These are phyloP conservation scores for Aspergillus udagawae DNA, from an alignment of 2,329 filamentous ascomycete genomes.

Conservation along the genomic window DNA sequence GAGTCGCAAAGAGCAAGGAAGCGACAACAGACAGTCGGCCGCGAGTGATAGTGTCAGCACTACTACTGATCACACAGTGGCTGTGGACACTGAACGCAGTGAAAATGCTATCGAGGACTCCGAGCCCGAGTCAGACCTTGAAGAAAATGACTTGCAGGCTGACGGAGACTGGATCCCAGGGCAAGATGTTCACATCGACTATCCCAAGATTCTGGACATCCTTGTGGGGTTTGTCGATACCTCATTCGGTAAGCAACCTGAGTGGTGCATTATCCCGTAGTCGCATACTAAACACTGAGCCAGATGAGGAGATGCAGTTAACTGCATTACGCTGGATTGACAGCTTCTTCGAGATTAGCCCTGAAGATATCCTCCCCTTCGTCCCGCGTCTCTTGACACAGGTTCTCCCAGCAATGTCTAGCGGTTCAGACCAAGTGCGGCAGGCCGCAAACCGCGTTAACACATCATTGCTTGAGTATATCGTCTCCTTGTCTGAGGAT, in stretches of 20 bases:
- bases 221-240: conserved; percentile 84
- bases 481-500: conserved; percentile 83
- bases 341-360: conserved; percentile 93
- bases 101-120: conserved; percentile 55
- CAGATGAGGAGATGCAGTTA: conserved; percentile 86
- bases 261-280: conserved; percentile 22
- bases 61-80: conserved; percentile 45
- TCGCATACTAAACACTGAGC: conserved; percentile 16
- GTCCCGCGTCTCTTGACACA: conserved; percentile 89
- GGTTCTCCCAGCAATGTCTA: conserved; percentile 89
- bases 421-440: conserved; percentile 82
- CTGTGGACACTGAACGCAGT: conserved; percentile 37
- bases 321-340: conserved; percentile 94
- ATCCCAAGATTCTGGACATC: conserved; percentile 87
- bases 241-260: conserved; percentile 56
- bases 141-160: conserved; percentile 55
- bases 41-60: conserved; percentile 65
- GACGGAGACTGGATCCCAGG: conserved; percentile 97
- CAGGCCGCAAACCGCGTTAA: conserved; percentile 88
- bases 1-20: conserved; percentile 66
- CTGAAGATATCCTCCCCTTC: conserved; percentile 92
- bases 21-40: conserved; percentile 65
- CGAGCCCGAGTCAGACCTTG: conserved; percentile 43
- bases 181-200: conserved; percentile 92
- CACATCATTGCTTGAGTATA: conserved; percentile 85